Evolutionary conservation across 2,329 filamentous ascomycete species (phyloP), one percentile per base, ranked within the genome.

Genomic region (Botrytis sinoallii): DNA sequence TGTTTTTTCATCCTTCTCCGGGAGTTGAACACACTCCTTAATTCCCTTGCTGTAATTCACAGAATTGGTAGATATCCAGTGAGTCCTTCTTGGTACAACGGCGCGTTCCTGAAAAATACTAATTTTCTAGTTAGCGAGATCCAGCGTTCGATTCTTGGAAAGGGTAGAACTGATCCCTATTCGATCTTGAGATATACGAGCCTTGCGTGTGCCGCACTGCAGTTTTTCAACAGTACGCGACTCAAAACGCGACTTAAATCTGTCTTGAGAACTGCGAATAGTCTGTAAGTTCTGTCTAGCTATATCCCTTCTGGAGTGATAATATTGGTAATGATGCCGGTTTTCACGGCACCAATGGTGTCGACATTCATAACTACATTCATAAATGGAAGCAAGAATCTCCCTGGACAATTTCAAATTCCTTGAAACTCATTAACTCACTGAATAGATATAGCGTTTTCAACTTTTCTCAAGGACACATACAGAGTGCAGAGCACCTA

Each of bases 201-300:
- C 55, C 70, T 75, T 75, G 73, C 72, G 74, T 75, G 73, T 68
- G n/a, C 67, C 73, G 70, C 65, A 70, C 38, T 63, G 22, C 67
- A 63, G n/a, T 44, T 46, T 14, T 42, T 35, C 42, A 44, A 40
- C 35, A 46, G 46, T 59, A 75, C 77, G 75, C 76, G 76, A 76
- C 75, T 77, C 74, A 75, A 55, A 66, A 75, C 74, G 74, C 75
- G 74, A 75, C 74, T 76, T 71, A 73, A 57, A 35, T 48, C 32
- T 72, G 74, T 74, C 72, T 76, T 73, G 76, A 75, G 74, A 79
- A 40, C 75, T 71, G 59, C 71, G 48, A 70, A 72, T 75, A 70
- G 71, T 73, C 67, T 72, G 78, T 79, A 75, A 79, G 78, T 73
- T 73, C 22, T 75, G 73, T 76, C 74, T 76, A 75, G 65, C 70